A percentile compares a stretch with the other conserved stretches of the same genome.
Conservation (phyloP, 352 stramenopile species). For the Phytophthora rubi region DNA sequence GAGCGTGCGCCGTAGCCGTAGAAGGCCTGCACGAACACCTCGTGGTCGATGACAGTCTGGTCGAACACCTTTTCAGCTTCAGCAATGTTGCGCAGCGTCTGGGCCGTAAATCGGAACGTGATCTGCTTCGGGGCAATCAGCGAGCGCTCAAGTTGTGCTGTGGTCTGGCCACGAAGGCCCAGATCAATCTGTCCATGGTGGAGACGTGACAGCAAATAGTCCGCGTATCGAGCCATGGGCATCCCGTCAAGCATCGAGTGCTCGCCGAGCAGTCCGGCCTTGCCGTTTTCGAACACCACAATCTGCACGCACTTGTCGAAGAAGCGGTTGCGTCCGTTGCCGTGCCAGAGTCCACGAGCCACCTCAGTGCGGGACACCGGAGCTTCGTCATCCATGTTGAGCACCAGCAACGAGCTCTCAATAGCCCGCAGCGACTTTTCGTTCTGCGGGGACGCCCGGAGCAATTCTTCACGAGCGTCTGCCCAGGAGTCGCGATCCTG, state of each 20-base stretch:
- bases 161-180: constrained; percentile 48
- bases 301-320: constrained; percentile 98
- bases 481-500: constrained; percentile 82
- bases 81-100: constrained; percentile 57
- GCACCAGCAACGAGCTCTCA: constrained; percentile 70
- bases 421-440: constrained; percentile 57
- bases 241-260: constrained; percentile 93
- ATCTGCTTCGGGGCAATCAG: constrained; percentile 47
- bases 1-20: constrained; percentile 87
- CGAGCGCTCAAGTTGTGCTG: constrained; percentile 39
- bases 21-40: constrained; percentile 89
- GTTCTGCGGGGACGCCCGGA: constrained; percentile 63
- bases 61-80: constrained; percentile 68
- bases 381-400: constrained; percentile 73
- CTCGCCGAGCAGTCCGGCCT: constrained; percentile 93
- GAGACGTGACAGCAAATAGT: constrained; percentile 68
- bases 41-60: constrained; percentile 82
- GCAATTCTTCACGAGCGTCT: constrained; percentile 71
- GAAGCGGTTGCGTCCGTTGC: constrained; percentile 94
- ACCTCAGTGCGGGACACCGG: constrained; percentile 72
- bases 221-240: constrained; percentile 75
- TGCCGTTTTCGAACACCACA: constrained; percentile 96
- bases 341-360: constrained; percentile 75
- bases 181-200: constrained; percentile 59
- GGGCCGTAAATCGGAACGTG: constrained; percentile 57